These are phyloP conservation scores for Naegleria gruberi DNA, from an alignment of 208 protist species.

Conservation along the genomic window DNA sequence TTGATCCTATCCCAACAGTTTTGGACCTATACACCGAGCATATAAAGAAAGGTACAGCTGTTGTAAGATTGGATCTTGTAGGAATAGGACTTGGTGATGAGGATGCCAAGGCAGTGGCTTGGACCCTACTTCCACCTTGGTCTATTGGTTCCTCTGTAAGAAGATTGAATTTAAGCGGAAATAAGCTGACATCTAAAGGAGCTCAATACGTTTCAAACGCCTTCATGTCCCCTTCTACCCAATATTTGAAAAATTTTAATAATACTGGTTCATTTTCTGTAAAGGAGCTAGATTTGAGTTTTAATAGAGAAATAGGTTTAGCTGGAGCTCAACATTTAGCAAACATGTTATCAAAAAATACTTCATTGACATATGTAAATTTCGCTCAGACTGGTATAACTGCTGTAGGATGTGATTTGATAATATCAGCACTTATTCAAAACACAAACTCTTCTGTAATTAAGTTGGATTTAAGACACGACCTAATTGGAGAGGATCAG, in stretches of 20 bases:
- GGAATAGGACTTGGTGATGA: not conserved
- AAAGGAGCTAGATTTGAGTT: conserved; percentile 15
- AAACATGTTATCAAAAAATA: not conserved
- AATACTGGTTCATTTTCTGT: not conserved
- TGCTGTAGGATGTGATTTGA: not conserved
- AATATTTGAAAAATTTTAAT: not conserved
- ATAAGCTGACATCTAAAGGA: not conserved
- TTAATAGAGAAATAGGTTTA: not conserved
- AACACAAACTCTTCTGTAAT: not conserved
- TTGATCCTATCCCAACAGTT: not conserved
- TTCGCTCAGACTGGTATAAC: not conserved
- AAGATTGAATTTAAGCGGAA: not conserved
- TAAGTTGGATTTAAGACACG: not conserved
- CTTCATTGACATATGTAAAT: not conserved
- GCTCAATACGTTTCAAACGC: not conserved
- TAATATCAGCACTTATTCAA: not conserved
- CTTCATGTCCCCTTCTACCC: not conserved
- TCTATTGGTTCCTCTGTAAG: not conserved
- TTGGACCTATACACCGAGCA: not conserved
- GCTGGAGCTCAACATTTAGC: not conserved
- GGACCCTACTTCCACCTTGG: not conserved
- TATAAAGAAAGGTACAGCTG: not conserved
- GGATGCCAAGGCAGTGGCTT: not conserved
- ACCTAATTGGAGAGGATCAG: not conserved
- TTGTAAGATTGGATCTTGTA: not conserved